Conservation (phyloP, 1,284 basidiomycete genomes). For the Phellopilus nigrolimitatus region DNA sequence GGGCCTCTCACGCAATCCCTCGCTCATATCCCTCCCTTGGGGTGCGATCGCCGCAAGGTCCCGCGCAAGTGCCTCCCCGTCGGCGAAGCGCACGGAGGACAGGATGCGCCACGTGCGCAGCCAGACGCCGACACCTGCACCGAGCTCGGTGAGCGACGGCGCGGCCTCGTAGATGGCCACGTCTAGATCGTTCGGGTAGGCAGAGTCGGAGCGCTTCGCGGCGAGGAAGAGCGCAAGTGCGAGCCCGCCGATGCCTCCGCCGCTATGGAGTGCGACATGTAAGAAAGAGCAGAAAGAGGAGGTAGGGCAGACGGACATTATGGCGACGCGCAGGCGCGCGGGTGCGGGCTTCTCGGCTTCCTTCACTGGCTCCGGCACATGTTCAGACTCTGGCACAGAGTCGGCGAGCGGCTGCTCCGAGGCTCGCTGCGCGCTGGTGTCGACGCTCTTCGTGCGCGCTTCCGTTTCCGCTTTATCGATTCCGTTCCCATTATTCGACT, state of each 20-base stretch:
- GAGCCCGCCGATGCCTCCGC: constrained; percentile 46
- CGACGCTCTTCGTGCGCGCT: too few relatives aligned
- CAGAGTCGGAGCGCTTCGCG: constrained; percentile 22
- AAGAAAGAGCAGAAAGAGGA: background rate
- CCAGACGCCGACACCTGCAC: constrained; percentile 47
- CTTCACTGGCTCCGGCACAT: too few relatives aligned
- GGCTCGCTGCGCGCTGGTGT: too few relatives aligned
- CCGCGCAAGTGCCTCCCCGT: constrained; percentile 3
- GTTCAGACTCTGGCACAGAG: too few relatives aligned
- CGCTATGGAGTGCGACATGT: constrained; percentile 29
- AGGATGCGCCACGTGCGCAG: constrained; percentile 40
- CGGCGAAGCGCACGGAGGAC: background rate
- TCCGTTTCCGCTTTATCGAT: too few relatives aligned
- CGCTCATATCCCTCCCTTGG: constrained; percentile 8
- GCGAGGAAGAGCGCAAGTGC: constrained; percentile 38
- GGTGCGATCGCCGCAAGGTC: constrained; percentile 11
- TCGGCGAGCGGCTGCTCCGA: too few relatives aligned
- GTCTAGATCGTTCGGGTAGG: constrained; percentile 34
- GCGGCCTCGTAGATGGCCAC: constrained; percentile 45
- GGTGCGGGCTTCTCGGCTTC: too few relatives aligned
- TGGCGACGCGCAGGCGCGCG: constrained; percentile 9
- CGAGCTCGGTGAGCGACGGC: constrained; percentile 43
- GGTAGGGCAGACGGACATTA: constrained; percentile 3
- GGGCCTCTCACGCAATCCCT: constrained; percentile 4
- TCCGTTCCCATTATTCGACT: too few relatives aligned